Conservation (phyloP, 805 yeast species). For the Schizosaccharomyces octosporus region DNA sequence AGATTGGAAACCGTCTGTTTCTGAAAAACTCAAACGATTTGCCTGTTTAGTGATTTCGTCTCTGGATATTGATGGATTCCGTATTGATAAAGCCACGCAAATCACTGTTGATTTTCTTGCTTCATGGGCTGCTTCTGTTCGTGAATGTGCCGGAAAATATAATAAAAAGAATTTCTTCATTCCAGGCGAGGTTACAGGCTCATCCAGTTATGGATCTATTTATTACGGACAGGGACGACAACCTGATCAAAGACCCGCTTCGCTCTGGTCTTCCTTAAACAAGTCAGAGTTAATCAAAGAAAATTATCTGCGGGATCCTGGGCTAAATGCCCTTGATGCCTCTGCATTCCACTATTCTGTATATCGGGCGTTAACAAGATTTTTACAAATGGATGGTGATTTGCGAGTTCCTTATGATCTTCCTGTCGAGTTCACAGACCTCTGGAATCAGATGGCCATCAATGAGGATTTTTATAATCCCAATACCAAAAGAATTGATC, state of each 20-base stretch:
- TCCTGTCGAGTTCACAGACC: not conserved
- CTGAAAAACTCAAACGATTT: not conserved
- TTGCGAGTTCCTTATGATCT: not conserved
- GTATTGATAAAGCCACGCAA: slow-evolving; percentile 2
- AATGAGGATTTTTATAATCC: not conserved
- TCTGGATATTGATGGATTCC: slow-evolving; percentile 1
- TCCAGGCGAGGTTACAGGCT: slow-evolving; percentile 1
- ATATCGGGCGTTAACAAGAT: not conserved
- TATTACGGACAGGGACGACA: slow-evolving; percentile 1
- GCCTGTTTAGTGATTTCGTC: not conserved
- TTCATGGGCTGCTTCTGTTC: not conserved
- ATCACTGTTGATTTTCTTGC: not conserved
- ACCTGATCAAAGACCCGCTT: slow-evolving; percentile 1
- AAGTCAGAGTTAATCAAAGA: not conserved
- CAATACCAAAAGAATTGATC: not conserved
- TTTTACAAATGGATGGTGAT: slow-evolving; percentile 1
- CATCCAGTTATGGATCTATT: not conserved
- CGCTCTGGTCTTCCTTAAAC: not conserved
- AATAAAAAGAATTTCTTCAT: slow-evolving; percentile 1
- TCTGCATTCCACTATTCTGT: slow-evolving; percentile 1
- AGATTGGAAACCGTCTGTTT: slow-evolving; percentile 1
- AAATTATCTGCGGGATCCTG: not conserved
- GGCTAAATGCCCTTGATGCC: not conserved
- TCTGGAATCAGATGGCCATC: not conserved
- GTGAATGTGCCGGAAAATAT: not conserved